Base-by-base conservation (phyloP, 306 rosid species). In the Arachis hypogaea region DNA sequence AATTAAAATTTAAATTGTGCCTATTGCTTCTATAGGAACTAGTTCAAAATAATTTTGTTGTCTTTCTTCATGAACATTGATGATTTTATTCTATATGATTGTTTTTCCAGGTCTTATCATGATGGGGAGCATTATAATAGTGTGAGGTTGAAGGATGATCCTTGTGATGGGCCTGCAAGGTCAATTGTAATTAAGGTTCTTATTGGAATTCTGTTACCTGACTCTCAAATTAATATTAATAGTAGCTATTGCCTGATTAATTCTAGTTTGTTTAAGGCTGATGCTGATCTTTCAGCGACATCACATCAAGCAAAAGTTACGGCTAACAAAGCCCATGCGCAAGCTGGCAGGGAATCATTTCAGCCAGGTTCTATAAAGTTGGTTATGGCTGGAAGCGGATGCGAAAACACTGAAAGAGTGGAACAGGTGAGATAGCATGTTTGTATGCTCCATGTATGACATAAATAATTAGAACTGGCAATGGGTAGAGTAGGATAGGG, bases 51-150 rank as follows among this genome's bases (percentile, higher is more conserved):
- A 50, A 67, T 68, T 55, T 54, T 63, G 29, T 66, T 11, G n/a
- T 57, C 52, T 72, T 68, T 66, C 50, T 58, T 14, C 77, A 28
- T 73, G 65, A 73, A 68, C 52, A 51, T 69, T 52, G 68, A 63
- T 51, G 78, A 5, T 44, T 65, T 59, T 16, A 61, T 14, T 29
- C 22, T 63, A 41, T 57, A 61, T 76, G 28, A 29, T 57, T 77
- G 70, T 45, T 44, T 82, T 78, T 63, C 71, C 80, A 91, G 95
- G 71, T 91, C 93, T 68, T 89, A 91, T 81, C 97, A 91, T 22
- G 92, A 91, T 50, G 92, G 86, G 38, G 97, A 91, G 77, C 97
- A 91, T 83, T 91, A 91, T 64, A 89, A 91, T 71, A 91, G 95
- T 78, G 89, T 91, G 78, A 86, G 93, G 55, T 68, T 66, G 73